Percentiles rank a stretch among this genome's conserved stretches.
Evolutionary conservation across 139 green algal genomes (phyloP).

Genomic region (Coelastrella sp.): DNA sequence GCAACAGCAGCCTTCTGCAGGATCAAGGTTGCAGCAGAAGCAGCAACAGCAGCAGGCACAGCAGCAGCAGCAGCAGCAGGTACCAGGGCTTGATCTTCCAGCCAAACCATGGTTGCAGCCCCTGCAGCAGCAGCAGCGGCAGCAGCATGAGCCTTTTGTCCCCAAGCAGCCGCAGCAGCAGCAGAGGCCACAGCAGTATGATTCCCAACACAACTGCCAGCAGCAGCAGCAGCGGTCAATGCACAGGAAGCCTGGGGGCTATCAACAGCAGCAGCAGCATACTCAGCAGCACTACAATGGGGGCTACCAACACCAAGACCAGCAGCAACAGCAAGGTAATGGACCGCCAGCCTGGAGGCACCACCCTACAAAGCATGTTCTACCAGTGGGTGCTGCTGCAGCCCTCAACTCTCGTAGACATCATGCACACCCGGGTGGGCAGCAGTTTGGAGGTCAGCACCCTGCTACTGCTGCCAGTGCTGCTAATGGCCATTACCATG

Average conservation of each 20-base stretch:
- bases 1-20: too few relatives aligned
- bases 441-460: too few relatives aligned
- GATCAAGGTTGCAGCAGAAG: not conserved
- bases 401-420: not conserved
- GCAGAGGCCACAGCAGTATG: not conserved
- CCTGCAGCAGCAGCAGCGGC: constrained; percentile 18
- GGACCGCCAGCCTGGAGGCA: not conserved
- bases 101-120: not conserved
- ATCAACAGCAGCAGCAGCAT: constrained; percentile 16
- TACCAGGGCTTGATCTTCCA: not conserved
- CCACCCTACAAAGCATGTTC: not conserved
- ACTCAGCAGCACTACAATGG: not conserved
- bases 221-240: constrained; percentile 1
- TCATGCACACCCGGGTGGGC: not conserved
- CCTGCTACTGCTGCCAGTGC: too few relatives aligned
- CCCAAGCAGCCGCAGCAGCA: not conserved
- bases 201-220: not conserved
- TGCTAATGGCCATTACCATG: too few relatives aligned
- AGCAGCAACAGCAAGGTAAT: constrained; percentile 5
- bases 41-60: not conserved
- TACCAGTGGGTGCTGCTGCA: not conserved
- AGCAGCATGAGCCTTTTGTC: not conserved
- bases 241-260: not conserved
- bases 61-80: constrained; percentile 15
- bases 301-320: too few relatives aligned